phyloP scores from a whole-genome alignment of 345 rosid genomes.

The Syzygium oleosum region DNA sequence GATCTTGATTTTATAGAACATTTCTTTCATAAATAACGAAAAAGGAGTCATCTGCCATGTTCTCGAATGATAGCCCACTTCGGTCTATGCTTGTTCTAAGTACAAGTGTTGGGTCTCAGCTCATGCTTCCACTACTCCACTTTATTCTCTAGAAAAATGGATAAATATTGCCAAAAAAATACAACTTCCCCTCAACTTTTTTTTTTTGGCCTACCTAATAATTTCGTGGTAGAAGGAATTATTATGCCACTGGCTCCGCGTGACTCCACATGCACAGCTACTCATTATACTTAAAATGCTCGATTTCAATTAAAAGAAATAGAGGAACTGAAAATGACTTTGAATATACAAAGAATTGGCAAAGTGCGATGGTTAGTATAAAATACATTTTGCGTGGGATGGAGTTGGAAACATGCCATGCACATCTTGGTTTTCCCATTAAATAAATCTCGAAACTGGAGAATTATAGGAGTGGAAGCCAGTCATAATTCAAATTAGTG shows the following conservation, averaged over 20 bases:
- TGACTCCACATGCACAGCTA: slow-evolving; percentile 21
- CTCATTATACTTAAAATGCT: neutral
- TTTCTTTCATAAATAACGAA: neutral
- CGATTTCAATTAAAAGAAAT: neutral
- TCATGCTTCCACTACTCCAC: neutral
- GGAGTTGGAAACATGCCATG: neutral
- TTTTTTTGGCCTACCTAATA: neutral
- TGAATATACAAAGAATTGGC: neutral
- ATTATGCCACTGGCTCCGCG: slow-evolving; percentile 10
- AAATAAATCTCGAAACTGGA: neutral
- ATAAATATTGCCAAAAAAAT: neutral
- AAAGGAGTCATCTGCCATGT: neutral
- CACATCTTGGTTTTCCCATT: neutral
- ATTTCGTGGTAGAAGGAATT: neutral
- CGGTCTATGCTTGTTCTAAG: slow-evolving; percentile 1
- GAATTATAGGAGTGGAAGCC: neutral
- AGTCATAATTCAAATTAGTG: neutral
- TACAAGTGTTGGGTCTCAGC: neutral
- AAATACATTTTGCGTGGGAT: neutral
- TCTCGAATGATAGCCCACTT: slow-evolving; percentile 16
- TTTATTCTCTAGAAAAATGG: neutral
- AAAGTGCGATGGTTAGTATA: neutral
- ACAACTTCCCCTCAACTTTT: neutral
- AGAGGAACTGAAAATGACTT: no score
- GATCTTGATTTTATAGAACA: neutral